These are phyloP conservation scores for Gardenia jasminoides DNA, from an alignment of 257 asterid species.

Conservation along the genomic window DNA sequence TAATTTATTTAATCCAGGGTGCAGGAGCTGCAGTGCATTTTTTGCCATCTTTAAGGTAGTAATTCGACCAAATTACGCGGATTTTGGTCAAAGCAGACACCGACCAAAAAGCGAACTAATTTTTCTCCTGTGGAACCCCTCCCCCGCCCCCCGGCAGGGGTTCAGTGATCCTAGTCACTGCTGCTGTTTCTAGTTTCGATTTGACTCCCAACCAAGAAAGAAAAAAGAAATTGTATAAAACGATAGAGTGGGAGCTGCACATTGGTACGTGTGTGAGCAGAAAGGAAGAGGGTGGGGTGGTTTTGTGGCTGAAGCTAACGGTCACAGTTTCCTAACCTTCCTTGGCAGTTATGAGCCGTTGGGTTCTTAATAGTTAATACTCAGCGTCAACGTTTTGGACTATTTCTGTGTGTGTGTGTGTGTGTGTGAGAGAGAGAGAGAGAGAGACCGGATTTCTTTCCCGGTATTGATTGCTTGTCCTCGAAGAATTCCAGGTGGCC, in stretches of 20 bases:
- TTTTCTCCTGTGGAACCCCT: too few species aligned
- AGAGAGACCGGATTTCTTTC: neutral
- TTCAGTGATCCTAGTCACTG: too few species aligned
- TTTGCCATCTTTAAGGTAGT: neutral
- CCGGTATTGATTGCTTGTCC: slow-evolving; percentile 1
- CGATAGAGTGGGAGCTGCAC: neutral
- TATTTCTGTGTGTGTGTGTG: too few species aligned
- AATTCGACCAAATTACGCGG: neutral
- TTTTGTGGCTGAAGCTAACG: neutral
- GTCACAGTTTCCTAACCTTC: slow-evolving; percentile 13
- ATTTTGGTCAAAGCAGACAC: neutral
- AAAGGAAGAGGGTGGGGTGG: too few species aligned
- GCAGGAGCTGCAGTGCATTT: neutral
- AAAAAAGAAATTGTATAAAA: neutral
- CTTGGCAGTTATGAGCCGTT: slow-evolving; percentile 9
- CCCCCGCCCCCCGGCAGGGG: too few species aligned
- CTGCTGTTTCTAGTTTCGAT: neutral
- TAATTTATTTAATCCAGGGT: neutral
- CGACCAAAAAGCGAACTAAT: neutral
- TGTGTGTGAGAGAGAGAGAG: too few species aligned
- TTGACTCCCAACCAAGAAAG: neutral
- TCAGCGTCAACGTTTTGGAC: neutral
- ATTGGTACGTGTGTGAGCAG: slow-evolving; percentile 7
- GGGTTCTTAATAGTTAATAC: neutral
- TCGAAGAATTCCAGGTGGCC: neutral